Evolutionary conservation across 2,329 filamentous ascomycete species (phyloP).

Genomic region (Fusarium annulatum): DNA sequence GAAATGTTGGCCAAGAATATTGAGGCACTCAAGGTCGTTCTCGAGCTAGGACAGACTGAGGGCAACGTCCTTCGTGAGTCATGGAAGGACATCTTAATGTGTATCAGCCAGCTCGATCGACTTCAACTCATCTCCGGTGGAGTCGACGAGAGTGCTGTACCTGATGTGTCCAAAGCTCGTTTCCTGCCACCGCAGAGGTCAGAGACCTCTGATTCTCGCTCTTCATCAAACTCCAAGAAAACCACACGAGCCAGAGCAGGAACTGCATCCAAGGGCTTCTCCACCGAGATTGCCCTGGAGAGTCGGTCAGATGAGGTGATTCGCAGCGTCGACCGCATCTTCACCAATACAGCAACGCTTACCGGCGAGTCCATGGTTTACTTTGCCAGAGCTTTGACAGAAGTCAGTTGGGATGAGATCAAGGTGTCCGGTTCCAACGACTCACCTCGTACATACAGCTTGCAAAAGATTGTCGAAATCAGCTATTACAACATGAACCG

Average conservation of each 20-base stretch:
- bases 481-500: constrained; percentile 99
- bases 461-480: constrained; percentile 98
- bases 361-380: constrained; percentile 95
- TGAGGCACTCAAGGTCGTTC: constrained; percentile 89
- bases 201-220: constrained; percentile 68
- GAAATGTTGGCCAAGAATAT: constrained; percentile 98
- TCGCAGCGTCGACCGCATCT: constrained; percentile 93
- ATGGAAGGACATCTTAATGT: constrained; percentile 95
- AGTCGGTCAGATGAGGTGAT: constrained; percentile 93
- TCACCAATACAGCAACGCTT: constrained; percentile 93
- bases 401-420: constrained; percentile 99
- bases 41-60: constrained; percentile 93
- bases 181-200: constrained; percentile 71
- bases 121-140: constrained; percentile 95
- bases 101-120: constrained; percentile 93
- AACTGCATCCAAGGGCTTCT: constrained; percentile 72
- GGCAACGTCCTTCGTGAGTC: constrained; percentile 89
- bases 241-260: constrained; percentile 62
- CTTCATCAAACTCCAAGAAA: constrained; percentile 71
- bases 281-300: constrained; percentile 86
- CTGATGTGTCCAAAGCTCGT: constrained; percentile 88
- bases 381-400: constrained; percentile 90
- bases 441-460: constrained; percentile 93
- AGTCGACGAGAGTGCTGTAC: constrained; percentile 90
- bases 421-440: constrained; percentile 97